phyloP scores from a whole-genome alignment of 805 yeast species.

The Saccharomycopsis vini region DNA sequence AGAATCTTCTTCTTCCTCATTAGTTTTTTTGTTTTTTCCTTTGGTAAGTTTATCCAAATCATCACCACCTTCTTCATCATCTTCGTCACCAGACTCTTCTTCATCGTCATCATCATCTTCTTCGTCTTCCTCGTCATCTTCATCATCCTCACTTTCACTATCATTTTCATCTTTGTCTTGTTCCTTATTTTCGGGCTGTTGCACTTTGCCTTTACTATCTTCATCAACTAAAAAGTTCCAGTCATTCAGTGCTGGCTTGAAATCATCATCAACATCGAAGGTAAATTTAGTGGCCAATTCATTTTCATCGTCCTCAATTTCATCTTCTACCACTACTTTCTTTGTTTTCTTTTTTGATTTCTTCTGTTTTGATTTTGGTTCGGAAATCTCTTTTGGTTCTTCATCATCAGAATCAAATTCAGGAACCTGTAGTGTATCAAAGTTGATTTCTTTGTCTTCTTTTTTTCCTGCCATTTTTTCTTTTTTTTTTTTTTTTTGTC shows the following conservation, averaged over 20 bases:
- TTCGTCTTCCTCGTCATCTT: conserved; percentile 4
- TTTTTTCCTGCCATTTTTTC: too few species aligned
- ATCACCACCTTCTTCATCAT: conserved; percentile 21
- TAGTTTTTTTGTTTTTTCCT: conserved; percentile 18
- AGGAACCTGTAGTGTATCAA: conserved; percentile 36
- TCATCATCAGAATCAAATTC: conserved; percentile 42
- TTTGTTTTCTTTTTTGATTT: conserved; percentile 21
- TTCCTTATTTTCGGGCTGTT: background rate
- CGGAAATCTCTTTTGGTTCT: conserved; percentile 21
- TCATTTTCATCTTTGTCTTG: conserved; percentile 3
- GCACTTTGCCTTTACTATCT: conserved; percentile 11
- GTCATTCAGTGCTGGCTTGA: conserved; percentile 48
- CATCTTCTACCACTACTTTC: conserved; percentile 2
- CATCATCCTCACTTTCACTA: conserved; percentile 16
- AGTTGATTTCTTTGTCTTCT: conserved; percentile 19
- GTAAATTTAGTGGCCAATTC: conserved; percentile 43
- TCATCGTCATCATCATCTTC: conserved; percentile 10
- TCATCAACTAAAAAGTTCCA: conserved; percentile 72
- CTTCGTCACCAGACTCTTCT: conserved; percentile 4
- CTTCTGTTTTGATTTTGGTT: conserved; percentile 22
- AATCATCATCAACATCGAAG: conserved; percentile 54
- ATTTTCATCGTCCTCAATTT: conserved; percentile 23
- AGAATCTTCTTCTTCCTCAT: conserved; percentile 45
- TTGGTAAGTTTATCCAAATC: background rate
- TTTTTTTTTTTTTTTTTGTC: too few species aligned